Percentiles rank a stretch among this genome's conserved stretches.
phyloP scores from a whole-genome alignment of 2,329 filamentous ascomycete genomes.

The Phialophora expanda region DNA sequence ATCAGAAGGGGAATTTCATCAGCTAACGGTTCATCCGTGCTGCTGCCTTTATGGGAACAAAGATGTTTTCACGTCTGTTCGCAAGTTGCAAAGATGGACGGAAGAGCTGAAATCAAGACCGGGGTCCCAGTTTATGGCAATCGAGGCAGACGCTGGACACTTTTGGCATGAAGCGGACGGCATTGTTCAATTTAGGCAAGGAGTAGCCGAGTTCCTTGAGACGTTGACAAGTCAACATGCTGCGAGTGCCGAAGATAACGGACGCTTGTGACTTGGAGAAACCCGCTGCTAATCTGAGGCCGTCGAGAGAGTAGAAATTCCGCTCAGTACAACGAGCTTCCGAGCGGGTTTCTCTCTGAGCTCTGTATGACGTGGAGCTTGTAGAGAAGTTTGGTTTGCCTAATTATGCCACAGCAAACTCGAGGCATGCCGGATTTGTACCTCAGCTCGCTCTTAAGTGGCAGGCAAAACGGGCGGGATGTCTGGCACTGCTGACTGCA shows the following conservation, averaged over 20 bases:
- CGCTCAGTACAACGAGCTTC: not conserved
- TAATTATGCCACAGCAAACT: not conserved
- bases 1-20: slow-evolving; percentile 51
- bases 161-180: slow-evolving; percentile 34
- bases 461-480: too few relatives aligned
- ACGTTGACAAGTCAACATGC: not conserved
- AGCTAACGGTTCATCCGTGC: slow-evolving; percentile 26
- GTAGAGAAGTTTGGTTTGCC: slow-evolving; percentile 8
- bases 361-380: not conserved
- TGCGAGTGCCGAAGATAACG: not conserved
- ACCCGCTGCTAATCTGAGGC: not conserved
- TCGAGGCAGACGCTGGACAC: slow-evolving; percentile 30
- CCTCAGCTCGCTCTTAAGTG: too few relatives aligned
- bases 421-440: too few relatives aligned
- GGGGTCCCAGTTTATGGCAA: slow-evolving; percentile 52
- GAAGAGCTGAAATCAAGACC: slow-evolving; percentile 54
- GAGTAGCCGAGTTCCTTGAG: slow-evolving; percentile 28
- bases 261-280: not conserved
- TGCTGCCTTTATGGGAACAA: slow-evolving; percentile 70
- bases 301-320: not conserved
- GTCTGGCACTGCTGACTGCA: not conserved
- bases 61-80: slow-evolving; percentile 73
- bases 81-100: slow-evolving; percentile 71
- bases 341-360: not conserved
- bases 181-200: slow-evolving; percentile 23